A percentile compares a stretch with the other conserved stretches of the same genome.
These are phyloP conservation scores for Casuarina equisetifolia DNA, from an alignment of 306 rosid species.

Conservation along the genomic window DNA sequence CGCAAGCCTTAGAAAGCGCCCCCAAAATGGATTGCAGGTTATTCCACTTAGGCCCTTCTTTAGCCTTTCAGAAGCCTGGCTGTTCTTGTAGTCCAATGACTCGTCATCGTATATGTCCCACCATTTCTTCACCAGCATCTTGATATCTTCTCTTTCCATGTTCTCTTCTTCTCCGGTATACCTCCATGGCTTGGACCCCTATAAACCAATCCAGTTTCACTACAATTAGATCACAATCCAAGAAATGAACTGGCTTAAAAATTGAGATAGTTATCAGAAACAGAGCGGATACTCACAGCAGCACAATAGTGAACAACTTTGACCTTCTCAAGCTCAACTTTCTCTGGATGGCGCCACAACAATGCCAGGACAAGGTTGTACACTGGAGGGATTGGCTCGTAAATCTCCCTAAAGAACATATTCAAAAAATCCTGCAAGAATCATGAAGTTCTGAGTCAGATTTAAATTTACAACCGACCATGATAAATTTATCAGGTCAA, in stretches of 20 bases:
- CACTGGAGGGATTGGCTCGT: slow-evolving; percentile 53
- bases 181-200: slow-evolving; percentile 98
- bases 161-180: slow-evolving; percentile 70
- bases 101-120: slow-evolving; percentile 75
- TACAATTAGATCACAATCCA: neutral
- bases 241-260: neutral
- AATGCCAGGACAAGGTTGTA: slow-evolving; percentile 76
- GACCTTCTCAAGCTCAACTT: slow-evolving; percentile 53
- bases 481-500: no score
- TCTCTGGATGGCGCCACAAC: slow-evolving; percentile 86
- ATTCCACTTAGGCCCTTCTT: slow-evolving; percentile 4
- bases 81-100: slow-evolving; percentile 44
- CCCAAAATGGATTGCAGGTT: slow-evolving; percentile 15
- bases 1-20: slow-evolving; percentile 29
- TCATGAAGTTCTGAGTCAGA: neutral
- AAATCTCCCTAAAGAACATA: slow-evolving; percentile 56
- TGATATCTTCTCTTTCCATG: slow-evolving; percentile 80
- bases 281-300: slow-evolving; percentile 42
- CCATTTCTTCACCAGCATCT: slow-evolving; percentile 73
- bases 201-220: neutral
- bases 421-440: slow-evolving; percentile 64
- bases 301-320: slow-evolving; percentile 89
- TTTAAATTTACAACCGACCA: neutral
- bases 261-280: neutral
- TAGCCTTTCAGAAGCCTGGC: neutral